phyloP scores from a whole-genome alignment of 257 asterid species.

The Dorcoceras hygrometricum region DNA sequence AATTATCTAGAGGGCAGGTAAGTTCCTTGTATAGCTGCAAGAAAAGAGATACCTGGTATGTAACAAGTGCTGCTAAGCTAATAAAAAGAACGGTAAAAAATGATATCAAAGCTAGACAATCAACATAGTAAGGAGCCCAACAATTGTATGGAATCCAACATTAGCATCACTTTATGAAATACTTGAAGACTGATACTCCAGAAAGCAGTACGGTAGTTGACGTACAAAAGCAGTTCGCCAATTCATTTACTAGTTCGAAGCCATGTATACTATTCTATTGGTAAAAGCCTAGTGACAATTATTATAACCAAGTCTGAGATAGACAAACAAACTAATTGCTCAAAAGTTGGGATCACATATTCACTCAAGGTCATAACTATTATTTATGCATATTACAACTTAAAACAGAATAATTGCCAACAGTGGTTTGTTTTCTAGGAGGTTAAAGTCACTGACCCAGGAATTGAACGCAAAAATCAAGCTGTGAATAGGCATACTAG shows the following conservation, averaged over 20 bases:
- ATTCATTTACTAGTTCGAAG: too few relatives aligned
- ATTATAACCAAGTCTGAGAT: too few relatives aligned
- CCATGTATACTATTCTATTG: neutral
- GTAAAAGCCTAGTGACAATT: neutral
- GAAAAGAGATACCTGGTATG: constrained; percentile 8
- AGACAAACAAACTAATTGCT: neutral
- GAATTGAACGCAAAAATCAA: neutral
- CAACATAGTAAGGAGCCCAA: neutral
- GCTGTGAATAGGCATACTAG: neutral
- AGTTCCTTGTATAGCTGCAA: constrained; percentile 91
- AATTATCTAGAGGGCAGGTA: constrained; percentile 85
- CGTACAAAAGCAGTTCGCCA: too few relatives aligned
- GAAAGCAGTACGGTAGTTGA: neutral
- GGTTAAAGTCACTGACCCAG: neutral
- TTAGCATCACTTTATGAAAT: too few relatives aligned
- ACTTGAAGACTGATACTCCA: neutral
- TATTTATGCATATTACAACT: neutral
- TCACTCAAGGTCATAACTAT: neutral
- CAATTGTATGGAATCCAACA: too few relatives aligned
- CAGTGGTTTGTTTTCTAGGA: neutral
- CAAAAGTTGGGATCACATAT: neutral
- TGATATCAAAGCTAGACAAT: neutral
- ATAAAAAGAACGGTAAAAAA: neutral
- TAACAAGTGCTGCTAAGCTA: neutral
- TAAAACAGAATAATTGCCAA: neutral